These are phyloP conservation scores for Helminthosporium solani DNA, from an alignment of 2,329 filamentous ascomycete genomes.

Conservation along the genomic window DNA sequence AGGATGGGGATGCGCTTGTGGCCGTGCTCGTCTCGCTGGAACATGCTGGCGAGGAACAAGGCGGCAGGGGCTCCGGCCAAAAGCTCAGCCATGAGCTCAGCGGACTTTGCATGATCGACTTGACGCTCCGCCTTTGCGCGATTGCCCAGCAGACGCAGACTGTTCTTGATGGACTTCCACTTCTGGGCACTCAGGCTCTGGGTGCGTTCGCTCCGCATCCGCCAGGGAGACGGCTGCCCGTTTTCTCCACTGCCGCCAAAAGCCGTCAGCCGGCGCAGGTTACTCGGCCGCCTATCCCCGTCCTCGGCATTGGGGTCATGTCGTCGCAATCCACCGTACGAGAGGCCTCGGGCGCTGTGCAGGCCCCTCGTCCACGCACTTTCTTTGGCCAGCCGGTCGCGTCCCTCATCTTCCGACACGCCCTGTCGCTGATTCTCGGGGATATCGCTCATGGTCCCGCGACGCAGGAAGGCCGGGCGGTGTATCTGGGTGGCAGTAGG, in stretches of 20 bases:
- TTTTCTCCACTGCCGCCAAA: slow-evolving; percentile 43
- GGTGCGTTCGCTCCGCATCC: slow-evolving; percentile 49
- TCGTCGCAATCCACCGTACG: slow-evolving; percentile 43
- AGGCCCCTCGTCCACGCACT: slow-evolving; percentile 50
- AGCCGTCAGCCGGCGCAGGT: slow-evolving; percentile 50
- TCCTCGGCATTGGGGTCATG: slow-evolving; percentile 37
- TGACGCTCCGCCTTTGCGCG: slow-evolving; percentile 80
- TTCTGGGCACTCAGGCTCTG: slow-evolving; percentile 64
- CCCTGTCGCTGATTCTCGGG: slow-evolving; percentile 49
- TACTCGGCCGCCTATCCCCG: slow-evolving; percentile 44
- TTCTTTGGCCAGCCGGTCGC: slow-evolving; percentile 48
- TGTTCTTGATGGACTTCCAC: slow-evolving; percentile 92
- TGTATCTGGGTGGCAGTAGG: slow-evolving; percentile 22
- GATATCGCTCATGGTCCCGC: slow-evolving; percentile 52
- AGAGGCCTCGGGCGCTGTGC: slow-evolving; percentile 50
- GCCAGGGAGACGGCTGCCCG: slow-evolving; percentile 46
- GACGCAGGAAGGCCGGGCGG: slow-evolving; percentile 54
- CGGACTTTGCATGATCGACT: slow-evolving; percentile 91
- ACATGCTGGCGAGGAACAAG: slow-evolving; percentile 94
- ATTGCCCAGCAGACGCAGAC: slow-evolving; percentile 73
- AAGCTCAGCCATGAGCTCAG: slow-evolving; percentile 92
- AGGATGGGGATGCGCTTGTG: slow-evolving; percentile 94
- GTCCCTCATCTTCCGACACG: slow-evolving; percentile 54
- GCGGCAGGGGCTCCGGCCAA: slow-evolving; percentile 90
- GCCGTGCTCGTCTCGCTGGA: slow-evolving; percentile 93